phyloP scores from a whole-genome alignment of 345 rosid species.

The Hirschfeldia incana region DNA sequence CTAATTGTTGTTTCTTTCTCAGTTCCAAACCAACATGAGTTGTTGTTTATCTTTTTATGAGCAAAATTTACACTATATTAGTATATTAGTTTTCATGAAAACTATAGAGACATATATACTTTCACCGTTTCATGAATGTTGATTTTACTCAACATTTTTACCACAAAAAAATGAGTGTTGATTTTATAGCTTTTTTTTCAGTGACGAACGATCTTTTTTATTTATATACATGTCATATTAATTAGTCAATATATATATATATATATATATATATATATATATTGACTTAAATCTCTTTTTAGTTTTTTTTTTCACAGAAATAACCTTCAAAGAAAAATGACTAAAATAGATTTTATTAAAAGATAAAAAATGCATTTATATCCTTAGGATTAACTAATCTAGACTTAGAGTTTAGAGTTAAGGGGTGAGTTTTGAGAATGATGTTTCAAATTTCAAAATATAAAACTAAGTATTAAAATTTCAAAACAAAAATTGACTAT shows the following conservation, averaged over 20 bases:
- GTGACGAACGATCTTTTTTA: not conserved
- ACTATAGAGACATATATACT: not conserved
- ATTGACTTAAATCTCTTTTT: too few species aligned
- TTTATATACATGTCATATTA: not conserved
- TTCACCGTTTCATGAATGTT: not conserved
- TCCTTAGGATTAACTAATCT: too few species aligned
- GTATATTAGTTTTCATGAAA: not conserved
- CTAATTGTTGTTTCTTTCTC: not conserved
- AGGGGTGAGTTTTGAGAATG: too few species aligned
- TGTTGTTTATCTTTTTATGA: not conserved
- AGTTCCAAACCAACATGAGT: constrained; percentile 25
- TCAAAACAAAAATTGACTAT: too few species aligned
- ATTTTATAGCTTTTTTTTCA: not conserved
- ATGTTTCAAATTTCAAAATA: too few species aligned
- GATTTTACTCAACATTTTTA: not conserved
- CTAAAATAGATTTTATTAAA: too few species aligned
- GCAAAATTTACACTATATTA: not conserved
- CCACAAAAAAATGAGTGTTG: not conserved
- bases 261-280: too few species aligned
- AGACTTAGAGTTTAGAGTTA: too few species aligned
- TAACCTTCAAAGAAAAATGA: too few species aligned
- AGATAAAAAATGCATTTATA: too few species aligned
- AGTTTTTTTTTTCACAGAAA: too few species aligned
- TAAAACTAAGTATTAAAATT: too few species aligned
- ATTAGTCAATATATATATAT: not conserved